A percentile compares a stretch with the other conserved stretches of the same genome.
Evolutionary conservation across 176 grass and related monocot genomes (phyloP).

Genomic region (Carex scoparia): DNA sequence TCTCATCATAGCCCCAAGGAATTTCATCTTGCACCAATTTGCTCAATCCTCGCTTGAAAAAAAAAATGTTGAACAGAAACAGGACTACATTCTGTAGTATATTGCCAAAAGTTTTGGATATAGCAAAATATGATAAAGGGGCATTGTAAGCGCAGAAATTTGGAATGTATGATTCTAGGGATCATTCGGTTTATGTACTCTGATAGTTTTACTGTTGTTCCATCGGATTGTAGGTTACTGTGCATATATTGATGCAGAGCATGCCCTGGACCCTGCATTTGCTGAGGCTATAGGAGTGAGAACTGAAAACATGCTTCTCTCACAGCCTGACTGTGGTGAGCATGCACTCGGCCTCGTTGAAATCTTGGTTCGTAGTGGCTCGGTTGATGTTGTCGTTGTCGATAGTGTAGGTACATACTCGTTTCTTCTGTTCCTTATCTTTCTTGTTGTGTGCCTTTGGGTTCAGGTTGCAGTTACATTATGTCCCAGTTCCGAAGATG

Average conservation of each 20-base stretch:
- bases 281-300: conserved; percentile 45
- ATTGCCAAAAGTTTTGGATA: background rate
- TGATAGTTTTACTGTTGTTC: background rate
- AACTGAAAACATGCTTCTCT: conserved; percentile 41
- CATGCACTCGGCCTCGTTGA: conserved; percentile 49
- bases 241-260: conserved; percentile 49
- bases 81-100: background rate
- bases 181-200: background rate
- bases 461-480: background rate
- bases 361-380: conserved; percentile 40
- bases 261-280: conserved; percentile 49
- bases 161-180: background rate
- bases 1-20: background rate
- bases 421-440: background rate
- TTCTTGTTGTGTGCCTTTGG: background rate
- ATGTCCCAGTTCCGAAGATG: background rate
- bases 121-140: background rate
- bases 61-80: background rate
- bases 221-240: conserved; percentile 39
- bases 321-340: conserved; percentile 51
- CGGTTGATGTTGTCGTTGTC: conserved; percentile 49
- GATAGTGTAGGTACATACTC: conserved; percentile 46
- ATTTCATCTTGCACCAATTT: background rate
- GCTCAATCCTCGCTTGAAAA: background rate
- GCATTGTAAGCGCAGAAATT: background rate